Percentiles rank a stretch among this genome's conserved stretches.
Evolutionary conservation across 352 stramenopile genomes (phyloP).

Genomic region (Aphanomyces invadans): DNA sequence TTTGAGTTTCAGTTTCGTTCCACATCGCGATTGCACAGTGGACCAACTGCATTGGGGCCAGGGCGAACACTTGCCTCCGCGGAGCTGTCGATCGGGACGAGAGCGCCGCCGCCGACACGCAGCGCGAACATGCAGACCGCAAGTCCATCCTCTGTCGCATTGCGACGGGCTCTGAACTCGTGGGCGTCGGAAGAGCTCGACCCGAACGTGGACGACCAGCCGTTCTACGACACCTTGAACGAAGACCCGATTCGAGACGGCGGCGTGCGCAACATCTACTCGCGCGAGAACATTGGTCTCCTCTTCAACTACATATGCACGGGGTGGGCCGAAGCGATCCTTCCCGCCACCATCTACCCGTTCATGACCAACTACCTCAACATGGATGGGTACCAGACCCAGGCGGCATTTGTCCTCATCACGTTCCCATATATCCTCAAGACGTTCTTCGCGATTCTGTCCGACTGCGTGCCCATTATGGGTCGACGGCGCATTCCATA

Average conservation of each 20-base stretch:
- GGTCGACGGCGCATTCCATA: constrained; percentile 40
- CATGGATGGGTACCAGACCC: constrained; percentile 53
- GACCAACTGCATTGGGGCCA: not conserved
- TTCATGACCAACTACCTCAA: constrained; percentile 69
- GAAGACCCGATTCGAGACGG: constrained; percentile 57
- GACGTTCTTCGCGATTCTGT: constrained; percentile 43
- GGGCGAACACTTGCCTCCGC: not conserved
- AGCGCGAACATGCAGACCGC: not conserved
- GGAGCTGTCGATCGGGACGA: not conserved
- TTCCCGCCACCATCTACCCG: constrained; percentile 57
- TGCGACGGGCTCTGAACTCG: constrained; percentile 11
- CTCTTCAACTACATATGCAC: constrained; percentile 53
- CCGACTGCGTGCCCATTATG: constrained; percentile 45
- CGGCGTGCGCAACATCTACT: constrained; percentile 41
- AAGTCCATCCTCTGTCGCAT: not conserved
- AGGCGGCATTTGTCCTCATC: constrained; percentile 45
- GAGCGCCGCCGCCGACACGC: not conserved
- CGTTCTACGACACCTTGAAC: constrained; percentile 23
- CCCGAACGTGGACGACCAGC: not conserved
- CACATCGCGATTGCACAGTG: not conserved
- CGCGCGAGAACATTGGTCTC: constrained; percentile 39
- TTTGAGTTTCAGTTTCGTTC: constrained; percentile 24
- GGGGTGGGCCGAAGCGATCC: constrained; percentile 53
- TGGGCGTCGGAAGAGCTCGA: constrained; percentile 17
- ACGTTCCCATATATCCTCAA: constrained; percentile 55